Conservation (phyloP, 305 asterid genomes). For the Fraxinus platypoda region DNA sequence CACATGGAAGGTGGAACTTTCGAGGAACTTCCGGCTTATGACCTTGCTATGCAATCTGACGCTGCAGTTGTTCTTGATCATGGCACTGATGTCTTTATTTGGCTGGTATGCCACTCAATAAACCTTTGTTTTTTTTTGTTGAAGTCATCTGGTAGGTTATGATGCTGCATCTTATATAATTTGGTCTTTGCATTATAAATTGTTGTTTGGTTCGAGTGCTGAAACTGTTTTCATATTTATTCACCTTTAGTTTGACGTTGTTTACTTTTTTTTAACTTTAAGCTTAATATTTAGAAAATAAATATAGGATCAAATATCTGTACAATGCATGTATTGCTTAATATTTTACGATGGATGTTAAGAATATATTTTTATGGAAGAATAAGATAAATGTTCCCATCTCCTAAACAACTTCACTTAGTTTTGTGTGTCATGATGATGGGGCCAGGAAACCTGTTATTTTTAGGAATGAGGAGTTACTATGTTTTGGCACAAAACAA, state of each 20-base stretch:
- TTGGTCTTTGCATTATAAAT: background rate
- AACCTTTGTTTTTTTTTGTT: constrained; percentile 7
- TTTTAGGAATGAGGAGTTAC: background rate
- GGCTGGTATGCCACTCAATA: constrained; percentile 64
- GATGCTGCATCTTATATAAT: background rate
- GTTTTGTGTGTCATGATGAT: constrained; percentile 14
- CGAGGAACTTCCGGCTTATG: constrained; percentile 93
- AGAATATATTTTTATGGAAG: constrained; percentile 15
- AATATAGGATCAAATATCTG: background rate
- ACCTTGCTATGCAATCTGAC: constrained; percentile 98
- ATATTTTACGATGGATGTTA: background rate
- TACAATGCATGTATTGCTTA: background rate
- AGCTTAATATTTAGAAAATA: background rate
- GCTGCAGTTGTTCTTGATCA: constrained; percentile 98
- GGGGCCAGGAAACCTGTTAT: background rate
- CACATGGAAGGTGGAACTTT: constrained; percentile 95
- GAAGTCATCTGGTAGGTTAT: background rate
- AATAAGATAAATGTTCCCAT: constrained; percentile 5
- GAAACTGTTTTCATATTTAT: constrained; percentile 1
- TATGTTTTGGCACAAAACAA: background rate
- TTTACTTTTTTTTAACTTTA: constrained; percentile 4
- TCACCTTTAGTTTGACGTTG: constrained; percentile 17
- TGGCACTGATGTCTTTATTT: constrained; percentile 95
- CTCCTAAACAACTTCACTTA: background rate
- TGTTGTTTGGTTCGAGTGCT: constrained; percentile 8